Base-by-base conservation (phyloP, 495 filamentous ascomycete species). In the Choiromyces venosus region DNA sequence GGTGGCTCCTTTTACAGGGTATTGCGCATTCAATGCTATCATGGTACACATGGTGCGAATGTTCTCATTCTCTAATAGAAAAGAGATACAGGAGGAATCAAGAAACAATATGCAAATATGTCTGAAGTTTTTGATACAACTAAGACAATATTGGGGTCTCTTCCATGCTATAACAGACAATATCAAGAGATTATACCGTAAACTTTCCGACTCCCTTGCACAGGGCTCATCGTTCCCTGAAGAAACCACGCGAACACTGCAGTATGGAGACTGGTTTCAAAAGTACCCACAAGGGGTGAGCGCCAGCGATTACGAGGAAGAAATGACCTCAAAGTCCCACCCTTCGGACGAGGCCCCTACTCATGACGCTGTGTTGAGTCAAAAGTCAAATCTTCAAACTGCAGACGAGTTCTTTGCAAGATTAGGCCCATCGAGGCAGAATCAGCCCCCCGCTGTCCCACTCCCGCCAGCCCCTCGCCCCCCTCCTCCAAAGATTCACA, bases 81-180 rank as follows among this genome's bases (percentile, higher is more conserved):
- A 12, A 29, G 52, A 61, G 52, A 86, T 96, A 38, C 91, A 96
- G 79, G 87, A 87, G 18, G 87, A 89, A 7, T 91, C 92, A 37
- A 97, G 94, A 83, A 88, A 90, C 77, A 92, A 96, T 80, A 87
- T 97, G n/a, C 89, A 91, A 3, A 91, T 89, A 72, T 97, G 96
- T 61, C 90, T 97, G 74, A 90, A 91, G 77, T 99, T 96, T 74
- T 84, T 99, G 36, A 89, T 89, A 74, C 94, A 94, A 82, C 95
- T 97, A 91, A 97, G 96, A 84, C 91, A 91, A 74, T 93, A 95
- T 80, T 99, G 95, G 95, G 95, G 94, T 70, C 93, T 97, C 89
- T 97, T 97, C 81, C 92, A 96, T 80, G 97, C 91, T 82, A 94
- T 97, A 88, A 90, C 91, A 2, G 93, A 97, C 79, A 96, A 94